Base-by-base conservation (phyloP, 192 early-diverging fungal species). In the Dissophora globulifera region DNA sequence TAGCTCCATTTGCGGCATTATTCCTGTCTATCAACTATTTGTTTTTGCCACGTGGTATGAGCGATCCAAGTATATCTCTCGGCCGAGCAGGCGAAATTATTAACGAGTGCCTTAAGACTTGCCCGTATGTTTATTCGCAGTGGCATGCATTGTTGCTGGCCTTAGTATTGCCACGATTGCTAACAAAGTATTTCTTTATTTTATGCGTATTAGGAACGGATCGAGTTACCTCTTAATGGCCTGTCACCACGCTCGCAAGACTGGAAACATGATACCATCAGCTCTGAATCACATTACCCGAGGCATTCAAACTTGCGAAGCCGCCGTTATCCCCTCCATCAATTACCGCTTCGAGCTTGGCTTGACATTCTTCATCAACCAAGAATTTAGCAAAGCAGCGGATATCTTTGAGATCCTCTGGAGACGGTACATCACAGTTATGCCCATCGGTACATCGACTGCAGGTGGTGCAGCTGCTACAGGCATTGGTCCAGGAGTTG, bases 341-440 rank as follows among this genome's bases (percentile, higher is more conserved):
- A 78, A 81, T 17, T 72, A 78, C 40, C 49, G 72, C n/a, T 81
- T 81, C 48, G 80, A 81, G 26, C 61, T 78, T 8, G 80, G 80
- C 9, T 38, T 81, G 58, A 81, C 80, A 7, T 78, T 78, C 32
- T 72, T 81, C 42, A 68, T 81, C 25, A 31, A 78, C 42, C 60
- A 78, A 47, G 80, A 81, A 41, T 78, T 72, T 54, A 54, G 48
- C 12, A 71, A 72, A 15, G 80, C 80, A 19, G 72, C 74, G 16
- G 74, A 78, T 58, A 70, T 81, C 38, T 78, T 81, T 56, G 80
- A 81, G 50, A 78, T 72, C 54, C 46, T 81, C 33, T 78, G 74
- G 75, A 43, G 74, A 40, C 47, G 56, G 38, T 78, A 62, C 43
- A 55, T 67, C 11, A 48, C 41, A 0, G 20, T 20, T 1, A 45